These are phyloP conservation scores for Penicillium fuscoglaucum DNA, from an alignment of 2,329 filamentous ascomycete genomes.

Conservation along the genomic window DNA sequence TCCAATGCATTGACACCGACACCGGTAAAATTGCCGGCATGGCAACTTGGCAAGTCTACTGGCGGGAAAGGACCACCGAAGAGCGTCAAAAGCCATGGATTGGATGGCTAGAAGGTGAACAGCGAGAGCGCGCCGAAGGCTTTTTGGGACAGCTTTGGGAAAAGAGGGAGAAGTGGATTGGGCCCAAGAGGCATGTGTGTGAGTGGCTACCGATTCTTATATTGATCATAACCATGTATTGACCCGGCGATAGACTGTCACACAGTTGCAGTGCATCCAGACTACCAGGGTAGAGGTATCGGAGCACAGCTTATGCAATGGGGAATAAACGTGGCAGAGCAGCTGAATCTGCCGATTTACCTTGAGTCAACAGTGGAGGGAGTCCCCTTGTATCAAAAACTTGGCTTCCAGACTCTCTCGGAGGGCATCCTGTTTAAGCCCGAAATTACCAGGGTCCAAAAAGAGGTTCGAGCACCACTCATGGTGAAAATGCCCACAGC, in stretches of 20 bases:
- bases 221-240: neutral
- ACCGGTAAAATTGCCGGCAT: conserved; percentile 50
- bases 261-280: conserved; percentile 49
- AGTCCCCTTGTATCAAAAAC: conserved; percentile 48
- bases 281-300: conserved; percentile 44
- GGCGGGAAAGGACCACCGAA: conserved; percentile 40
- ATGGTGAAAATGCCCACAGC: conserved; percentile 45
- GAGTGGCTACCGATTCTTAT: conserved; percentile 22
- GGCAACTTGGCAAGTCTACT: conserved; percentile 49
- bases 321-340: conserved; percentile 36
- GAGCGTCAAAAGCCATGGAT: conserved; percentile 50
- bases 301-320: conserved; percentile 47
- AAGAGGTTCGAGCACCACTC: conserved; percentile 43
- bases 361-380: conserved; percentile 50
- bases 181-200: conserved; percentile 41
- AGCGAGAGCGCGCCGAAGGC: conserved; percentile 42
- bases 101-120: conserved; percentile 48
- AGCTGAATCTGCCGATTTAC: conserved; percentile 46
- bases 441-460: conserved; percentile 24
- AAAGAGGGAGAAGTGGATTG: conserved; percentile 25
- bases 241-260: conserved; percentile 27
- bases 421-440: conserved; percentile 45
- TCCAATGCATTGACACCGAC: conserved; percentile 47
- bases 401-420: conserved; percentile 42
- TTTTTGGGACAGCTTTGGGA: conserved; percentile 46